These are phyloP conservation scores for Termitomyces sp. DNA, from an alignment of 768 basidiomycete species.

Conservation along the genomic window DNA sequence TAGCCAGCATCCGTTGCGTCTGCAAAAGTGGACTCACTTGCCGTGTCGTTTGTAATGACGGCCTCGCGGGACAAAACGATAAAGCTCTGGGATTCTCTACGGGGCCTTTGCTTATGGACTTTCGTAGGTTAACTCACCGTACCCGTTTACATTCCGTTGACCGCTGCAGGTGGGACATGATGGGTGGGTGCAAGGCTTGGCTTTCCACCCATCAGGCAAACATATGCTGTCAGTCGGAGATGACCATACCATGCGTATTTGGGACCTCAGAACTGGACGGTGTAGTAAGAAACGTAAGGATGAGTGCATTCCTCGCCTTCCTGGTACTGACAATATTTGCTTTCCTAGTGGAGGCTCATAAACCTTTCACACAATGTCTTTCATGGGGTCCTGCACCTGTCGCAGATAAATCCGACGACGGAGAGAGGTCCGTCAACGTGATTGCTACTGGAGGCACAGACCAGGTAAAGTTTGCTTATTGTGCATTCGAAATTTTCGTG, in stretches of 20 bases:
- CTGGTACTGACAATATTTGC: not conserved
- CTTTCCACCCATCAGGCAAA: constrained; percentile 74
- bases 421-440: constrained; percentile 14
- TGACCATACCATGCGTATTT: constrained; percentile 53
- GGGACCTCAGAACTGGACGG: constrained; percentile 66
- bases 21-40: constrained; percentile 3
- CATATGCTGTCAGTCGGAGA: constrained; percentile 53
- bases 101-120: constrained; percentile 60
- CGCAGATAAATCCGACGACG: constrained; percentile 11
- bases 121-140: constrained; percentile 34
- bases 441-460: constrained; percentile 20
- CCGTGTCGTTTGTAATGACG: constrained; percentile 52
- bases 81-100: constrained; percentile 67
- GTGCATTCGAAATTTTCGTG: not conserved
- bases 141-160: not conserved
- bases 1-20: constrained; percentile 6
- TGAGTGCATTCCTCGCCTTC: constrained; percentile 16
- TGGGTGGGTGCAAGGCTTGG: constrained; percentile 68
- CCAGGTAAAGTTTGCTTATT: not conserved
- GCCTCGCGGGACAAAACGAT: constrained; percentile 74
- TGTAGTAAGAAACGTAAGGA: constrained; percentile 67
- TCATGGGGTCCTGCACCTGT: constrained; percentile 9
- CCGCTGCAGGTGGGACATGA: constrained; percentile 46
- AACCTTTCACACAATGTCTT: constrained; percentile 10
- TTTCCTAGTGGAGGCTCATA: constrained; percentile 11